Evolutionary conservation across 352 stramenopile species (phyloP).

Genomic region (Blastocystis sp.): DNA sequence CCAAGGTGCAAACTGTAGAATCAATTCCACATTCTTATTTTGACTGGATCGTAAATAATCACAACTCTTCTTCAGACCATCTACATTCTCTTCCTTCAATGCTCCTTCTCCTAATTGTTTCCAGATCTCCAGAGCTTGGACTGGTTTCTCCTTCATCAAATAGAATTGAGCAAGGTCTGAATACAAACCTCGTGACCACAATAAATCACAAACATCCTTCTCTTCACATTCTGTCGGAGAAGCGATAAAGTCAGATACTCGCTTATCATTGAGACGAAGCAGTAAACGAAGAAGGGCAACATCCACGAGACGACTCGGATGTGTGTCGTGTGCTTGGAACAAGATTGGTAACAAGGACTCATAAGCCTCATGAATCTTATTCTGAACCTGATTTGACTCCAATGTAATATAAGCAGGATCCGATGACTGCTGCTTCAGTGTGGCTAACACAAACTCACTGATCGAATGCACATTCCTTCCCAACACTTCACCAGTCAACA

Average conservation of each 20-base stretch:
- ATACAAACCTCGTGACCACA: neutral
- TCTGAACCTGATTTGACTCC: neutral
- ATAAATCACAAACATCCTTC: conserved; percentile 6
- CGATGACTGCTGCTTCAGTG: conserved; percentile 39
- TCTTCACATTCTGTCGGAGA: neutral
- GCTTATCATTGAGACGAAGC: neutral
- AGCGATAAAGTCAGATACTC: neutral
- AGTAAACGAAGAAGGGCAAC: conserved; percentile 45
- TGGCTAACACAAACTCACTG: conserved; percentile 5
- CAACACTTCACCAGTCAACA: conserved; percentile 12
- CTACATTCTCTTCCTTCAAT: conserved; percentile 11
- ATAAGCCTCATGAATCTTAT: neutral
- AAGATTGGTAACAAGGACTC: neutral
- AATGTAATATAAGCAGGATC: neutral
- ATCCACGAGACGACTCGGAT: neutral
- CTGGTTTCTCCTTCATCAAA: neutral
- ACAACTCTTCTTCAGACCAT: neutral
- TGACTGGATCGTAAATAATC: neutral
- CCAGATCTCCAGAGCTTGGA: conserved; percentile 4
- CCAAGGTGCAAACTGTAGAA: conserved; percentile 20
- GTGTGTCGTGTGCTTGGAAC: neutral
- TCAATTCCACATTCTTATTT: neutral
- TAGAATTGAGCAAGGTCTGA: conserved; percentile 16
- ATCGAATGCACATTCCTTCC: conserved; percentile 32
- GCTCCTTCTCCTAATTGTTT: conserved; percentile 17